These are phyloP conservation scores for Heliamphora exappendiculata DNA, from an alignment of 148 eudicot genomes.

Conservation along the genomic window DNA sequence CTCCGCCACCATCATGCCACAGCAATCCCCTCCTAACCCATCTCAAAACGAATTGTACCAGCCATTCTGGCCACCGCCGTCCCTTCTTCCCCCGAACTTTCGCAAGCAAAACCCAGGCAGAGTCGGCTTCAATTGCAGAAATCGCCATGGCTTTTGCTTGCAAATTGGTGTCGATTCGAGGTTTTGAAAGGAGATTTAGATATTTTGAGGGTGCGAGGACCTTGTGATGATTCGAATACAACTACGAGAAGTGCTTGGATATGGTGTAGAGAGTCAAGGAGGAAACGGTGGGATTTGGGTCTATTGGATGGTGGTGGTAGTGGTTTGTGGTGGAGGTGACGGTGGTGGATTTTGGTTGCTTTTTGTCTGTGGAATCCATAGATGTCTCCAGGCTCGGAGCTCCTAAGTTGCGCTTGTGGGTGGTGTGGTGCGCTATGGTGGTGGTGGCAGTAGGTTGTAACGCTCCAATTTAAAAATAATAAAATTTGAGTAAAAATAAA, in stretches of 20 bases:
- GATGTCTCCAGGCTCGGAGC: slow-evolving; percentile 20
- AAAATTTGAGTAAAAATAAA: no score
- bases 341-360: slow-evolving; percentile 22
- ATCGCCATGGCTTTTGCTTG: slow-evolving; percentile 26
- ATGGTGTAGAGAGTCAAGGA: slow-evolving; percentile 44
- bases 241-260: slow-evolving; percentile 50
- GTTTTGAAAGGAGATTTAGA: slow-evolving; percentile 22
- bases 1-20: no score
- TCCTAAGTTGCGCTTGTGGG: slow-evolving; percentile 39
- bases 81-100: no score
- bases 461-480: no score
- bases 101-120: no score
- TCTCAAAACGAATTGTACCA: no score
- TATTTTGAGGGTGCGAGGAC: slow-evolving; percentile 19
- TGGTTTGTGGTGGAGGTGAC: slow-evolving; percentile 24
- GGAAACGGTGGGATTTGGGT: slow-evolving; percentile 34
- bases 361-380: slow-evolving; percentile 39
- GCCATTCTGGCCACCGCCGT: no score
- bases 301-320: slow-evolving; percentile 13
- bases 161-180: slow-evolving; percentile 16
- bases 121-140: slow-evolving; percentile 32
- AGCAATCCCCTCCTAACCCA: no score
- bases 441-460: no score
- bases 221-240: slow-evolving; percentile 38
- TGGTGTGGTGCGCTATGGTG: slow-evolving; percentile 31